Percentiles rank a stretch among this genome's conserved stretches.
Evolutionary conservation across 176 grass and related monocot species (phyloP).

Genomic region (Dendrocalamus sinicus): DNA sequence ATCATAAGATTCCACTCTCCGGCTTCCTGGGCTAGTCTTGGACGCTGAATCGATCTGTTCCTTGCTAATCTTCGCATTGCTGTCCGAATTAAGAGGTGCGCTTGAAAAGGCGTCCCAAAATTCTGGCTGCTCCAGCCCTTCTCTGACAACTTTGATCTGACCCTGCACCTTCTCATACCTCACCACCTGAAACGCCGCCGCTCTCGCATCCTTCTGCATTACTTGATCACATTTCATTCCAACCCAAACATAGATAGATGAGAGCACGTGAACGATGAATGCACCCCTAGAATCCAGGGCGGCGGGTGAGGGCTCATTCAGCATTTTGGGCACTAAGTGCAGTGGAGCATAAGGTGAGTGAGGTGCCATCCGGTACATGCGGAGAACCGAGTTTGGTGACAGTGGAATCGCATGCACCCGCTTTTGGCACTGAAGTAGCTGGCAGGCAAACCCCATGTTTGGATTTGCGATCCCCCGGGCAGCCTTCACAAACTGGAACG

Average conservation of each 20-base stretch:
- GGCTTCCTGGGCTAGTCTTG: conserved; percentile 55
- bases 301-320: conserved; percentile 72
- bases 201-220: conserved; percentile 95
- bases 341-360: conserved; percentile 87
- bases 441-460: conserved; percentile 98
- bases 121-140: conserved; percentile 79
- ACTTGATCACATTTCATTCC: conserved; percentile 72
- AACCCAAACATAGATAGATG: conserved; percentile 95
- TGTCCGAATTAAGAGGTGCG: conserved; percentile 58
- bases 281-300: conserved; percentile 91
- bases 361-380: conserved; percentile 92
- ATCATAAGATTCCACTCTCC: conserved; percentile 77
- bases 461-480: conserved; percentile 95
- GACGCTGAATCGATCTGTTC: conserved; percentile 61
- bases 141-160: conserved; percentile 64
- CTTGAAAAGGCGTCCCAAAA: conserved; percentile 92
- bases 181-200: conserved; percentile 84
- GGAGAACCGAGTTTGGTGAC: conserved; percentile 84
- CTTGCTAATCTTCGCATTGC: conserved; percentile 57
- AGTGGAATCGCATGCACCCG: conserved; percentile 88
- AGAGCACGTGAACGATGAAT: conserved; percentile 87
- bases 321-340: conserved; percentile 94
- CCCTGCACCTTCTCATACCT: conserved; percentile 98
- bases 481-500: conserved; percentile 87
- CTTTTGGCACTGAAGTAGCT: conserved; percentile 97